Evolutionary conservation across 805 yeast genomes (phyloP).

Genomic region (Kluyveromyces wickerhamii): DNA sequence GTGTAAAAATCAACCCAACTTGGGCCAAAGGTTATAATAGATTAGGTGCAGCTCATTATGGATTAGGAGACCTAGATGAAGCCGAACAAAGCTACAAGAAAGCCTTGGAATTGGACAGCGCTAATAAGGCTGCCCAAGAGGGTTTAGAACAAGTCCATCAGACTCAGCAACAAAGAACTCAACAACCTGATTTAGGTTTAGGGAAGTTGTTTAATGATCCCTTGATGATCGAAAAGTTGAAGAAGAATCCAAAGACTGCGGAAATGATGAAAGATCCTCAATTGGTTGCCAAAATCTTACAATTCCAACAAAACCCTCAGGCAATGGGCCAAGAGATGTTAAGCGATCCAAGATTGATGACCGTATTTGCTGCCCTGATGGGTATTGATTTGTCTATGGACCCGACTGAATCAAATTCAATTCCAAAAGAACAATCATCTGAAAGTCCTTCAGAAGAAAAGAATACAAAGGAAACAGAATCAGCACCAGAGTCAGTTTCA

Average conservation of each 20-base stretch:
- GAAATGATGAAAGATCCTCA: slow-evolving; percentile 82
- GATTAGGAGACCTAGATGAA: slow-evolving; percentile 71
- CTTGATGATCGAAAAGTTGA: slow-evolving; percentile 62
- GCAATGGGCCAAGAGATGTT: slow-evolving; percentile 62
- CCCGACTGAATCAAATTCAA: slow-evolving; percentile 21
- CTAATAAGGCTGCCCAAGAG: slow-evolving; percentile 77
- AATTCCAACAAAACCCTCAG: slow-evolving; percentile 62
- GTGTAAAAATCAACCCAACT: slow-evolving; percentile 68
- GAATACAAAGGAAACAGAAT: slow-evolving; percentile 21
- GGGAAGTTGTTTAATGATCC: slow-evolving; percentile 78
- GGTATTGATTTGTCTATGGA: slow-evolving; percentile 65
- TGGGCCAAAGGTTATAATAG: slow-evolving; percentile 97
- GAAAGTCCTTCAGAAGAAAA: slow-evolving; percentile 11
- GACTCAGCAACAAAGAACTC: slow-evolving; percentile 44
- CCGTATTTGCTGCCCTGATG: slow-evolving; percentile 74
- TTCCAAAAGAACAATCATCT: slow-evolving; percentile 23
- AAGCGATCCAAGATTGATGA: slow-evolving; percentile 81
- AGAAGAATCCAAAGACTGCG: slow-evolving; percentile 78
- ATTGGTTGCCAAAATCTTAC: slow-evolving; percentile 57
- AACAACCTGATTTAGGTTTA: slow-evolving; percentile 64
- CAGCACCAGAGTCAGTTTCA: slow-evolving; percentile 17
- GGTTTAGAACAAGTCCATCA: slow-evolving; percentile 68
- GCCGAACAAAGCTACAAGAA: slow-evolving; percentile 66
- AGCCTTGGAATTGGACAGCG: slow-evolving; percentile 73
- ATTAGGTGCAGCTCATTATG: slow-evolving; percentile 86